Conservation (phyloP, 768 basidiomycete genomes). For the Leccinum uliginosum region DNA sequence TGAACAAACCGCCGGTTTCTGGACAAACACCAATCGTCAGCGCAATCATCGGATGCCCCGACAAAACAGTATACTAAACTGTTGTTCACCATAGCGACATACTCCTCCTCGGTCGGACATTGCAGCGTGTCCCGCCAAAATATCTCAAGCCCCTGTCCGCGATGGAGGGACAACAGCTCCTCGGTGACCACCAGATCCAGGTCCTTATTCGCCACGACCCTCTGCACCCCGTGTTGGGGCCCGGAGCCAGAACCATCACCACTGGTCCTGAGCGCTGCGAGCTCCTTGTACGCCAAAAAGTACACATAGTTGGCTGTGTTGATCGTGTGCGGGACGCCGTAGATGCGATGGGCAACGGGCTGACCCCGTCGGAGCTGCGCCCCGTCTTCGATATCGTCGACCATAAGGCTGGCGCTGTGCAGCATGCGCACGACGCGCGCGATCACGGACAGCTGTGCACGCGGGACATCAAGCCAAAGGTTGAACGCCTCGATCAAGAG, state of each 20-base stretch:
- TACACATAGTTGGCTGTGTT: conserved; percentile 97
- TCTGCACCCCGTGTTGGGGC: background rate
- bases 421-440: conserved; percentile 86
- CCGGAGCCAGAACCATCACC: background rate
- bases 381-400: conserved; percentile 94
- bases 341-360: conserved; percentile 92
- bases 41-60: conserved; percentile 43
- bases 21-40: background rate
- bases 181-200: conserved; percentile 43
- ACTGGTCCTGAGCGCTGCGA: conserved; percentile 31
- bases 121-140: conserved; percentile 89
- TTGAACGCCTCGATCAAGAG: conserved; percentile 93
- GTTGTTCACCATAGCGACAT: conserved; percentile 93
- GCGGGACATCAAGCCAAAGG: conserved; percentile 79
- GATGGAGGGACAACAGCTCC: conserved; percentile 82
- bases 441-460: conserved; percentile 66
- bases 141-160: conserved; percentile 92
- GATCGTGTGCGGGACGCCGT: conserved; percentile 94
- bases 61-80: conserved; percentile 57
- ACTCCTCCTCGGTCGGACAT: conserved; percentile 94
- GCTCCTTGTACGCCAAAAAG: conserved; percentile 87
- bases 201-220: conserved; percentile 67
- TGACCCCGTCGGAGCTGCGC: conserved; percentile 81
- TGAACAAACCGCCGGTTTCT: conserved; percentile 95
- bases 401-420: conserved; percentile 91